These are phyloP conservation scores for Poteriospumella lacustris DNA, from an alignment of 108 stramenopile genomes.

Conservation along the genomic window DNA sequence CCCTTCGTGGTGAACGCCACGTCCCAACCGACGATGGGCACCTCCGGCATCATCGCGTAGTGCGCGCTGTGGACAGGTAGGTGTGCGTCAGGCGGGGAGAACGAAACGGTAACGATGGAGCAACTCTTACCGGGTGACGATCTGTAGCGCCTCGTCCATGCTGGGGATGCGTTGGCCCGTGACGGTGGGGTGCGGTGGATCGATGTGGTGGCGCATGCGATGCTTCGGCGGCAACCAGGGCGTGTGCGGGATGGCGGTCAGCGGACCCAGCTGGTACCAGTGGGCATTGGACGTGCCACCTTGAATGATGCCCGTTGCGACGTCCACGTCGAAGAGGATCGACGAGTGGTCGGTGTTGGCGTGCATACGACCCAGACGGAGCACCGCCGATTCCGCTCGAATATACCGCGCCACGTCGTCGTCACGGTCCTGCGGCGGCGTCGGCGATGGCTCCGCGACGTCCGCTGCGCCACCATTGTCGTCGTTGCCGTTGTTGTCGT, in stretches of 20 bases:
- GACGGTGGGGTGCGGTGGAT: slow-evolving; percentile 33
- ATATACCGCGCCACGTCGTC: neutral
- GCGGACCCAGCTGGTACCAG: slow-evolving; percentile 88
- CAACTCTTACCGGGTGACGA: slow-evolving; percentile 31
- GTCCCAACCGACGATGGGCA: slow-evolving; percentile 56
- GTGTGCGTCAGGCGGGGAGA: neutral
- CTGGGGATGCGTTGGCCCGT: slow-evolving; percentile 47
- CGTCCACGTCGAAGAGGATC: slow-evolving; percentile 91
- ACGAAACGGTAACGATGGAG: neutral
- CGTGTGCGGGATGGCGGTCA: slow-evolving; percentile 26
- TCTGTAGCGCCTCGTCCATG: slow-evolving; percentile 32
- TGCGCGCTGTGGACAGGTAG: slow-evolving; percentile 36
- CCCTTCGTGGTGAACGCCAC: slow-evolving; percentile 57
- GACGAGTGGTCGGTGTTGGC: slow-evolving; percentile 90
- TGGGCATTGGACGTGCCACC: slow-evolving; percentile 92
- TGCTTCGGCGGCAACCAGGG: slow-evolving; percentile 47
- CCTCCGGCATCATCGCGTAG: slow-evolving; percentile 33
- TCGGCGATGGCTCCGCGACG: neutral
- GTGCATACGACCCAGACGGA: slow-evolving; percentile 79
- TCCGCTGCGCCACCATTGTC: neutral
- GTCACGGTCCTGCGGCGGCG: neutral
- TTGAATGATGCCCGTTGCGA: slow-evolving; percentile 65
- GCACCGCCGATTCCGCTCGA: slow-evolving; percentile 50
- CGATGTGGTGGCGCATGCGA: slow-evolving; percentile 41
- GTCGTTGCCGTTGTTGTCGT: neutral